phyloP scores from a whole-genome alignment of 2,329 filamentous ascomycete genomes.

The Aspergillus neotritici region DNA sequence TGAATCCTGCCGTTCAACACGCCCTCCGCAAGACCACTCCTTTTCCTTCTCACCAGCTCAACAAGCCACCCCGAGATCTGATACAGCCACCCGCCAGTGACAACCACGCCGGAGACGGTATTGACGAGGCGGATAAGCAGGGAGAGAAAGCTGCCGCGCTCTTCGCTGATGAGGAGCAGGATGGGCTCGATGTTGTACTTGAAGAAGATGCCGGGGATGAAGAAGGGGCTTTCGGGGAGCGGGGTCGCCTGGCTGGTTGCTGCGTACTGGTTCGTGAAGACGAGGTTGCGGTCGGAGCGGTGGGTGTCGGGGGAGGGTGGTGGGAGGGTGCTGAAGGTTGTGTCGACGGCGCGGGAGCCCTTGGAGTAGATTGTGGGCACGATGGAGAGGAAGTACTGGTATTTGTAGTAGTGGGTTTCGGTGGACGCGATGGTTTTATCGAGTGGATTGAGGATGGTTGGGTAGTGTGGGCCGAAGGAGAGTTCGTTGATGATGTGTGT shows the following conservation, averaged over 20 bases:
- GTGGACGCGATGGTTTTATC: slow-evolving; percentile 81
- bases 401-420: slow-evolving; percentile 80
- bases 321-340: slow-evolving; percentile 32
- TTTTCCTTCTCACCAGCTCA: slow-evolving; percentile 45
- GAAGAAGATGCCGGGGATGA: slow-evolving; percentile 87
- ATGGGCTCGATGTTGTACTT: slow-evolving; percentile 99
- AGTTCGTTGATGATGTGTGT: slow-evolving; percentile 93
- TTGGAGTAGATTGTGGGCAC: slow-evolving; percentile 90
- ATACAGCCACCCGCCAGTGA: slow-evolving; percentile 90
- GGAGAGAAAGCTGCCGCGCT: slow-evolving; percentile 65
- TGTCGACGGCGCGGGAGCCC: slow-evolving; percentile 39
- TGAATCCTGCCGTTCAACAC: slow-evolving; percentile 42
- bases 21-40: slow-evolving; percentile 41
- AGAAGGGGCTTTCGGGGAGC: slow-evolving; percentile 52
- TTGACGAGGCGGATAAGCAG: slow-evolving; percentile 83
- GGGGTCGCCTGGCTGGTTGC: slow-evolving; percentile 77
- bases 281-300: slow-evolving; percentile 48
- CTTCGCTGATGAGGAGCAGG: slow-evolving; percentile 76
- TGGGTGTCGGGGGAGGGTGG: slow-evolving; percentile 28
- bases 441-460: slow-evolving; percentile 85
- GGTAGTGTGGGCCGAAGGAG: slow-evolving; percentile 96
- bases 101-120: slow-evolving; percentile 81
- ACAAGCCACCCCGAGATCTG: slow-evolving; percentile 71
- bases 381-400: slow-evolving; percentile 94
- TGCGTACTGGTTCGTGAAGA: slow-evolving; percentile 96